Evolutionary conservation across 257 asterid genomes (phyloP).

Genomic region (Solanum rostratum): DNA sequence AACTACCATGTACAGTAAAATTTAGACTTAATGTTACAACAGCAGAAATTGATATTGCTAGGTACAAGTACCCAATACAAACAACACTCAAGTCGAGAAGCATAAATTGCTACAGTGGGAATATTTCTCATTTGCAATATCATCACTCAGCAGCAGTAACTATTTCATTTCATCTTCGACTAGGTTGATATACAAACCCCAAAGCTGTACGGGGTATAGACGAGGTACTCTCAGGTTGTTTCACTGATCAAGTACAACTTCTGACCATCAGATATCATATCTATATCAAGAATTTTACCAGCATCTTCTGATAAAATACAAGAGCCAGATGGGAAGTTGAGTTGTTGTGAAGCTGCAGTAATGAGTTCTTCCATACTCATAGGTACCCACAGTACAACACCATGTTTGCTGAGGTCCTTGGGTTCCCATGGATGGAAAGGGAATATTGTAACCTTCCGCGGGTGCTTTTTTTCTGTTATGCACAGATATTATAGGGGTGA

Average conservation of each 20-base stretch:
- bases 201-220: not conserved
- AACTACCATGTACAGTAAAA: not conserved
- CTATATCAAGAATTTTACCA: conserved; percentile 60
- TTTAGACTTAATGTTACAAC: not conserved
- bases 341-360: conserved; percentile 35
- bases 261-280: conserved; percentile 59
- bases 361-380: conserved; percentile 52
- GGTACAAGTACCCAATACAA: not conserved
- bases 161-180: not conserved
- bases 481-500: not conserved
- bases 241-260: conserved; percentile 48
- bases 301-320: conserved; percentile 77
- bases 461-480: conserved; percentile 28
- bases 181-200: not conserved
- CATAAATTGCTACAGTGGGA: not conserved
- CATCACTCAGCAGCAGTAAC: not conserved
- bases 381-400: conserved; percentile 77
- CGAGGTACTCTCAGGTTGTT: conserved; percentile 6
- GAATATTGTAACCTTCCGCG: conserved; percentile 59
- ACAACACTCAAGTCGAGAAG: not conserved
- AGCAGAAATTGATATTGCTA: not conserved
- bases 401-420: conserved; percentile 41
- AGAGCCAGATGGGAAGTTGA: conserved; percentile 28
- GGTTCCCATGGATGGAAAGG: conserved; percentile 66
- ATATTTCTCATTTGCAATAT: not conserved